Percentiles rank a stretch among this genome's conserved stretches.
Conservation (phyloP, 495 filamentous ascomycete genomes). For the Sordaria brevicollis region DNA sequence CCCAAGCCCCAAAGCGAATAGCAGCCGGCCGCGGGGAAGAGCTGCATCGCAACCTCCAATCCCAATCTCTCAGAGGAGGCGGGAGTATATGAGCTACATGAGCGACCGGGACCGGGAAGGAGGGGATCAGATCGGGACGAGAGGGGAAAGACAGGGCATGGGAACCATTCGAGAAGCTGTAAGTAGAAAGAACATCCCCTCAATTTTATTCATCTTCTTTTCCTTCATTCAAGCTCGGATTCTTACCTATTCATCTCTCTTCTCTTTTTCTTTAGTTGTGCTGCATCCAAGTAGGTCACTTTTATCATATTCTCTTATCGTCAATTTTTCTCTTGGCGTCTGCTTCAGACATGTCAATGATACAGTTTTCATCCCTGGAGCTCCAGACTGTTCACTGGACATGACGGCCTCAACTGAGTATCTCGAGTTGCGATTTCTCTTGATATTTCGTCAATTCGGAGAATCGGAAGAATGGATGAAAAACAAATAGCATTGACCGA, state of each 20-base stretch:
- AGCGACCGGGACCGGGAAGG: background rate
- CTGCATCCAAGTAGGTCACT: background rate
- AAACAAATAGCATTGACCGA: background rate
- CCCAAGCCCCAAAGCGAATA: background rate
- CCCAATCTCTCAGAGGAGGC: background rate
- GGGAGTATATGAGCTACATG: background rate
- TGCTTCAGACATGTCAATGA: background rate
- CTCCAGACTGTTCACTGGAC: background rate
- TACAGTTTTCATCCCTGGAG: background rate
- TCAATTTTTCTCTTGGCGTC: no score
- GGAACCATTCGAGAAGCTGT: background rate
- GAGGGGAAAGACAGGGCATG: background rate
- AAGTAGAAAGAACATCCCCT: background rate
- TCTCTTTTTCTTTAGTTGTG: background rate
- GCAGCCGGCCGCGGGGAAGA: background rate
- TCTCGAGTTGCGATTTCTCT: background rate
- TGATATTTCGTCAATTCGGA: background rate
- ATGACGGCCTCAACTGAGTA: background rate
- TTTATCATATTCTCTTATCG: background rate
- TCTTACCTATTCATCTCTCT: background rate
- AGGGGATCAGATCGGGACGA: background rate
- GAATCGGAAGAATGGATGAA: no score
- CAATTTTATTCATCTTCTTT: background rate
- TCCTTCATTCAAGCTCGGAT: background rate
- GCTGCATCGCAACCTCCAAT: conserved; percentile 1